Base-by-base conservation (phyloP, 306 rosid species). In the Echinosophora koreensis region DNA sequence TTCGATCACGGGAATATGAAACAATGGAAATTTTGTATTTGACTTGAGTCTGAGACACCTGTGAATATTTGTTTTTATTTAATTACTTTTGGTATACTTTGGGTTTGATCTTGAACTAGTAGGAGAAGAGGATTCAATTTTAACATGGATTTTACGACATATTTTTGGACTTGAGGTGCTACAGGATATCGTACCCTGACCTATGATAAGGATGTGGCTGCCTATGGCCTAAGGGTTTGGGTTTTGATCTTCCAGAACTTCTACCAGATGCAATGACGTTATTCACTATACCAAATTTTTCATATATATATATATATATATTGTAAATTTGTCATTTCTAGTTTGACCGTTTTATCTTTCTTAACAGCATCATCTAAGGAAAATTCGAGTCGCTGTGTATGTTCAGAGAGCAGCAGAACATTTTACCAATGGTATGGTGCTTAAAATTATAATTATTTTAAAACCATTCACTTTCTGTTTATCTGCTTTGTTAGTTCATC, bases 331-430 rank as follows among this genome's bases (percentile, higher is more conserved):
- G 60, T 57, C 37, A 27, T 70, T 16, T 18, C 44, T 51, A 22
- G n/a, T 71, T 56, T 83, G 14, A 77, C 77, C 71, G 47, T 71
- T 37, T 49, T 68, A 38, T 78, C 72, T 66, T 81, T 56, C 38
- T 81, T 68, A 77, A 52, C 76, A 87, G 93, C 88, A 85, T 79
- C 78, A 71, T 13, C 55, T 4, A 62, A 68, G 63, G 38, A 87
- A 16, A 63, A 75, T 94, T 78, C 96, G 97, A 71, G 86, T 91
- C 63, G 85, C 84, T 69, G 69, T 88, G 61, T 76, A 42, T 28
- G 94, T 87, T 55, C 87, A 86, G 38, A 80, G 71, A 70, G 98
- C 97, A 74, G 94, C 90, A 44, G 28, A 82, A 27, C 88, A 82
- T 4, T 91, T 94, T 79, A 81, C 80, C 7, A 91, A 86, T 50